Conservation (phyloP, 2,329 filamentous ascomycete species). For the Dactylellina leptospora region DNA sequence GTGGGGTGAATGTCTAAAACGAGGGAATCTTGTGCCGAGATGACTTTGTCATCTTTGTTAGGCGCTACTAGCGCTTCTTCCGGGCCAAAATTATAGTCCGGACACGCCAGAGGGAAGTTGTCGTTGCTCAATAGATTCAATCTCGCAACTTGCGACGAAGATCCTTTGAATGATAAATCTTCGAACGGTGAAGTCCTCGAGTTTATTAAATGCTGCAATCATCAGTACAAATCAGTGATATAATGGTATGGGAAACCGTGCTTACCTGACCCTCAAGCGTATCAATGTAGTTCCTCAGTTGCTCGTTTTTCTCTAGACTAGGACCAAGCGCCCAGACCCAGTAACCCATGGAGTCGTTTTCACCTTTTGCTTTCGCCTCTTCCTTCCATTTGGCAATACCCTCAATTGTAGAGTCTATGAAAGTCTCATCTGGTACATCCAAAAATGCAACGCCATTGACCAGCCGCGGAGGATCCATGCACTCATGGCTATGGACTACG, state of each 20-base stretch:
- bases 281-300: constrained; percentile 75
- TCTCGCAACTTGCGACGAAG: constrained; percentile 72
- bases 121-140: constrained; percentile 76
- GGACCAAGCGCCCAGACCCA: constrained; percentile 80
- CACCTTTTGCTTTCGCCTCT: constrained; percentile 71
- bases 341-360: constrained; percentile 71
- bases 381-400: constrained; percentile 75
- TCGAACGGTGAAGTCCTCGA: constrained; percentile 79
- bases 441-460: constrained; percentile 81
- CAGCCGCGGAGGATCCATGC: constrained; percentile 72
- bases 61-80: constrained; percentile 62
- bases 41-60: constrained; percentile 24
- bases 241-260: constrained; percentile 65
- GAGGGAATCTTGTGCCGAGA: constrained; percentile 25
- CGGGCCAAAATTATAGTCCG: constrained; percentile 64
- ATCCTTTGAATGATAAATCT: constrained; percentile 74
- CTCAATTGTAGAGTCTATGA: constrained; percentile 66
- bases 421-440: constrained; percentile 76
- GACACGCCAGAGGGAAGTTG: constrained; percentile 73
- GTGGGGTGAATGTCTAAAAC: constrained; percentile 38
- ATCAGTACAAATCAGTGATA: not conserved
- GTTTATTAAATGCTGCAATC: constrained; percentile 75
- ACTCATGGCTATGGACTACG: constrained; percentile 84
- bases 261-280: constrained; percentile 57
- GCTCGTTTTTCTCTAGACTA: constrained; percentile 70